Conservation (phyloP, 177 flowering plant genomes). For the Vitis hybrid region DNA sequence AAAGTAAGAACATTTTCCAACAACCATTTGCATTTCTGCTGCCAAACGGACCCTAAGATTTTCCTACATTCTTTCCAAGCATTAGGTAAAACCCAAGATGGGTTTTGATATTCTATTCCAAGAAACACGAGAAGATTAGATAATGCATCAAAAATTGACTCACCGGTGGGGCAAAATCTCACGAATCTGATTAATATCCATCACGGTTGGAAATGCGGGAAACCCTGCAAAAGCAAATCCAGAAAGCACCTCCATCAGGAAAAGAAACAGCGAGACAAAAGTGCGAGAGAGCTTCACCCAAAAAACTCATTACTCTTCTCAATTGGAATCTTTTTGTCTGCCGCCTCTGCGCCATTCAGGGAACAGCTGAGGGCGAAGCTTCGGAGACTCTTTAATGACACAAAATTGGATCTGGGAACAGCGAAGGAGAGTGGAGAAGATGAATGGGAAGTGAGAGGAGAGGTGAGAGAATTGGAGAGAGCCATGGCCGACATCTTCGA, state of each 20-base stretch:
- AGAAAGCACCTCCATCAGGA: constrained; percentile 9
- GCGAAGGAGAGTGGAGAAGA: background rate
- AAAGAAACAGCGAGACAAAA: constrained; percentile 11
- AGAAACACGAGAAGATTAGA: background rate
- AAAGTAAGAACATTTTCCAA: too few relatives aligned
- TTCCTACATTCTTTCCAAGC: too few relatives aligned
- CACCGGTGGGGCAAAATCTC: constrained; percentile 91
- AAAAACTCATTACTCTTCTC: too few relatives aligned
- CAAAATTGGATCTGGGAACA: too few relatives aligned
- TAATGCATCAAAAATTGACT: constrained; percentile 3
- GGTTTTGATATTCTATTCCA: too few relatives aligned
- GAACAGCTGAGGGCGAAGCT: background rate
- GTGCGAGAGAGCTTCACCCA: background rate
- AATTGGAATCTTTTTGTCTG: too few relatives aligned
- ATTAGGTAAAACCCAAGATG: too few relatives aligned
- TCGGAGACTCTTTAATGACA: too few relatives aligned
- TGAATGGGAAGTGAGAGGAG: background rate
- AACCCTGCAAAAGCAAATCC: too few relatives aligned
- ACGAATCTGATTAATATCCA: constrained; percentile 85
- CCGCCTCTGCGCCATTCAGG: too few relatives aligned
- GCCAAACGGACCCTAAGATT: too few relatives aligned
- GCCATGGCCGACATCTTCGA: background rate
- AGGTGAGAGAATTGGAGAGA: constrained; percentile 1
- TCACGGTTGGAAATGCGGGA: constrained; percentile 72
- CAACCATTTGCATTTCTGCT: too few relatives aligned